Evolutionary conservation across 1,284 basidiomycete species (phyloP).

Genomic region (Heterobasidion occidentale): DNA sequence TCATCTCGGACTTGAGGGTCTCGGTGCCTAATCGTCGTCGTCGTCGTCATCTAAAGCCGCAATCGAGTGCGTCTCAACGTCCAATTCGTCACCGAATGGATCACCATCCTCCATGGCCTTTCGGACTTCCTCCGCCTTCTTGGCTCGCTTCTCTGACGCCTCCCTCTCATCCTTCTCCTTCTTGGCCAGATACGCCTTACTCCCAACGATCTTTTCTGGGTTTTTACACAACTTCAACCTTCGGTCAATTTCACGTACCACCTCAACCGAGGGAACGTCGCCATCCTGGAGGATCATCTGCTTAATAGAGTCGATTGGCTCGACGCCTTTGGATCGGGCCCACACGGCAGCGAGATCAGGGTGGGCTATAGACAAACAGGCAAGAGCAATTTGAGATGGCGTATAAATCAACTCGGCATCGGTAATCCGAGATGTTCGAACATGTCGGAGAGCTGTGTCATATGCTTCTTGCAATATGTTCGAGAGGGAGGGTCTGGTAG

Average conservation of each 20-base stretch:
- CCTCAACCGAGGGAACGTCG: constrained; percentile 67
- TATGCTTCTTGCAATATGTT: constrained; percentile 42
- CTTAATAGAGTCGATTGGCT: constrained; percentile 47
- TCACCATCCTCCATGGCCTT: constrained; percentile 46
- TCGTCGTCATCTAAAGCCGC: constrained; percentile 42
- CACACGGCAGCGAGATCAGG: constrained; percentile 58
- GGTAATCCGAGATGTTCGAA: constrained; percentile 75
- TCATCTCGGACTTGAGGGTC: no score
- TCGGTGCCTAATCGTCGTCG: background rate
- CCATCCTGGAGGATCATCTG: constrained; percentile 49
- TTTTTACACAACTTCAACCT: constrained; percentile 84
- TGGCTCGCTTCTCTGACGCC: constrained; percentile 55
- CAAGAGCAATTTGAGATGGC: constrained; percentile 92
- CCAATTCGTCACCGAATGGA: constrained; percentile 56
- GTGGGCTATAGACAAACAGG: constrained; percentile 64
- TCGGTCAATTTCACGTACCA: constrained; percentile 81
- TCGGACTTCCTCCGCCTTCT: constrained; percentile 52
- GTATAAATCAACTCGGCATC: constrained; percentile 90
- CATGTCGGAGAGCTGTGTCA: constrained; percentile 50
- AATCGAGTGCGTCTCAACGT: constrained; percentile 20
- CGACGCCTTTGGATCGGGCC: constrained; percentile 44
- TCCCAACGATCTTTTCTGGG: constrained; percentile 87
- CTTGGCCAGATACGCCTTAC: constrained; percentile 65
- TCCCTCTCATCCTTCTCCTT: constrained; percentile 57
- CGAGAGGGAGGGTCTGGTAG: constrained; percentile 39